A percentile compares a stretch with the other conserved stretches of the same genome.
Conservation (phyloP, 805 yeast species). For the Candida sithepensis region DNA sequence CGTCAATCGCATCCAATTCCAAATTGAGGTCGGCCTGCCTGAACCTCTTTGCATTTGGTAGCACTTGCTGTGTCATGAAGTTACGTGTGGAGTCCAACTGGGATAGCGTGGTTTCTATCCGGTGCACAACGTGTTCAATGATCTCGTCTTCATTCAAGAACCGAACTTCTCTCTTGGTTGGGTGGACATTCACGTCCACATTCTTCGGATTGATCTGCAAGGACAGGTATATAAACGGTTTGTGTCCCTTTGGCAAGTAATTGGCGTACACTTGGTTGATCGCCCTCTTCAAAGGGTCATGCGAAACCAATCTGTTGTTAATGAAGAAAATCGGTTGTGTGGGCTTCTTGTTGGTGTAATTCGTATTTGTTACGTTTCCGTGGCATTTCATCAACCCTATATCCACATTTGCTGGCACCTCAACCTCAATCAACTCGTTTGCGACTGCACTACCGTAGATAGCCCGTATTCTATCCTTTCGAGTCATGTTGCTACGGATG, state of each 20-base stretch:
- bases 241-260: conserved; percentile 73
- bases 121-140: conserved; percentile 51
- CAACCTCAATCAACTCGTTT: conserved; percentile 52
- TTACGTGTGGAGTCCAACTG: conserved; percentile 64
- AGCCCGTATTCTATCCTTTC: conserved; percentile 66
- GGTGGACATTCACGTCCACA: conserved; percentile 93
- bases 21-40: conserved; percentile 11
- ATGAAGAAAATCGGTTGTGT: conserved; percentile 76
- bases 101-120: conserved; percentile 48
- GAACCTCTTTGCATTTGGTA: conserved; percentile 36
- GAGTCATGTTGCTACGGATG: conserved; percentile 45
- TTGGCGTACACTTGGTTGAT: conserved; percentile 56
- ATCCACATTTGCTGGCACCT: conserved; percentile 28
- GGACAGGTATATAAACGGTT: conserved; percentile 74
- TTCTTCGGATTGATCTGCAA: conserved; percentile 63
- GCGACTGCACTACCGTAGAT: conserved; percentile 73
- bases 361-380: conserved; percentile 71
- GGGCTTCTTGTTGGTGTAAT: conserved; percentile 63
- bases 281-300: conserved; percentile 77
- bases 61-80: conserved; percentile 60
- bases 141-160: conserved; percentile 87
- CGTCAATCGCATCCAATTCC: conserved; percentile 8
- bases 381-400: conserved; percentile 49
- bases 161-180: conserved; percentile 89
- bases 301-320: conserved; percentile 75